Evolutionary conservation across 257 asterid genomes (phyloP).

Genomic region (Solanum pimpinellifolium): DNA sequence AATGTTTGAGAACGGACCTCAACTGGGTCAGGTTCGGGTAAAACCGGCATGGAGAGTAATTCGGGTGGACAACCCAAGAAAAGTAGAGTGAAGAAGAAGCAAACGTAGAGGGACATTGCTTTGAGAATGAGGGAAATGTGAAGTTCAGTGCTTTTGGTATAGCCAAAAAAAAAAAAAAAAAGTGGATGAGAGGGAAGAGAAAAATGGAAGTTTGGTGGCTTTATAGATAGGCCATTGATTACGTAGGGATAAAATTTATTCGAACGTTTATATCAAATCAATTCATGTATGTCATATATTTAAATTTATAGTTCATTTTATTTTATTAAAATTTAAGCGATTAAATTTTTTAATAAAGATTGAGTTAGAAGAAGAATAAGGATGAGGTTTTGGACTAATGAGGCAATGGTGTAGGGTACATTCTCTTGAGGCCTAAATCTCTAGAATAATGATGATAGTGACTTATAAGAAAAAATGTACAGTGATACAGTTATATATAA

Average conservation of each 20-base stretch:
- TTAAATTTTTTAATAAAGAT: not conserved
- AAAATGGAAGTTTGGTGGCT: not conserved
- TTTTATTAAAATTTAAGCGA: too few species aligned
- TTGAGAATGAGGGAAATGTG: conserved; percentile 2
- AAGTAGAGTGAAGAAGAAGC: conserved; percentile 20
- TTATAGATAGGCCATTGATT: not conserved
- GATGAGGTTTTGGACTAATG: not conserved
- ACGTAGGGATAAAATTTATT: not conserved
- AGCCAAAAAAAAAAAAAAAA: not conserved
- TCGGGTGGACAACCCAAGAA: conserved; percentile 7
- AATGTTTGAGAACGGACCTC: conserved; percentile 41
- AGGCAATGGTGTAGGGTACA: conserved; percentile 3
- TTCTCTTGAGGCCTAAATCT: not conserved
- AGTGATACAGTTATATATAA: not conserved
- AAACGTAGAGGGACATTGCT: conserved; percentile 38
- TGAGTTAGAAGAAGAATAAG: not conserved
- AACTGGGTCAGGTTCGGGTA: conserved; percentile 56
- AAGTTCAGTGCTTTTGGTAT: not conserved
- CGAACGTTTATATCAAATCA: rapidly evolving
- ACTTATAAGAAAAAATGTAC: too few species aligned
- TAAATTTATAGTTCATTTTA: too few species aligned
- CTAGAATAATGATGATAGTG: not conserved
- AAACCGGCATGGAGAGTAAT: conserved; percentile 28
- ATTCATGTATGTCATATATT: too few species aligned
- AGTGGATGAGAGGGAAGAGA: not conserved